Evolutionary conservation across 1,284 basidiomycete genomes (phyloP), one percentile per base, ranked within the genome.

Genomic region (Pseudozyma thailandica): DNA sequence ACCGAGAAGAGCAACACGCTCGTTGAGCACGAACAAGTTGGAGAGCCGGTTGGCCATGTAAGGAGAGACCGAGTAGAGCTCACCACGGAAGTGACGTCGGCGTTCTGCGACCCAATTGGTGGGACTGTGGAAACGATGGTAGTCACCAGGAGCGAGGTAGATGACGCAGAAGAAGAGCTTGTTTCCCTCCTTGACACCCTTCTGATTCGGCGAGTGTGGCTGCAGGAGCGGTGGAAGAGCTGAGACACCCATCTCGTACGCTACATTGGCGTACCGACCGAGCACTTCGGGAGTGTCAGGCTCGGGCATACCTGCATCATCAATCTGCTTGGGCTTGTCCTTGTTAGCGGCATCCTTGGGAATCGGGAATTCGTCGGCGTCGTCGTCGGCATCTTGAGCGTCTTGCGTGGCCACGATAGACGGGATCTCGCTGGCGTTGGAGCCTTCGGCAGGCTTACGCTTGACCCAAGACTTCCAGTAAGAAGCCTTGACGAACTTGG

Each of bases 91-190:
- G 84, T 99, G 95, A 27, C 95, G 86, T 54, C 95, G 86, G 77
- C 92, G 91, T 86, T 99, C 94, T 21, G 97, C 96, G 7, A 98
- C 93, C 96, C 95, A 98, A 5, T 91, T 90, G 2, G 92, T 90
- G 0, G 96, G 94, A 65, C 90, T 92, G 85, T 99, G 95, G 88
- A 97, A 99, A 35, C 94, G 89, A 82, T 98, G 95, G 83, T 98
- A 98, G 84, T 99, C 96, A 1, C 96, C 96, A 0, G 95, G 95
- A 1, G 95, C 95, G 53, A 99, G 90, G 85, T 99, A 99, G 73
- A 98, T 90, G 77, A 98, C 95, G 43, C 91, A 86, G 84, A 98
- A 98, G 85, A 89, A 95, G 35, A 98, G 88, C 46, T 89, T 88
- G 82, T 95, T 90, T 13, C 90, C 91, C n/a, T 77, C 74, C 16